phyloP scores from a whole-genome alignment of 306 rosid species.

The Pterocarpus santalinus region DNA sequence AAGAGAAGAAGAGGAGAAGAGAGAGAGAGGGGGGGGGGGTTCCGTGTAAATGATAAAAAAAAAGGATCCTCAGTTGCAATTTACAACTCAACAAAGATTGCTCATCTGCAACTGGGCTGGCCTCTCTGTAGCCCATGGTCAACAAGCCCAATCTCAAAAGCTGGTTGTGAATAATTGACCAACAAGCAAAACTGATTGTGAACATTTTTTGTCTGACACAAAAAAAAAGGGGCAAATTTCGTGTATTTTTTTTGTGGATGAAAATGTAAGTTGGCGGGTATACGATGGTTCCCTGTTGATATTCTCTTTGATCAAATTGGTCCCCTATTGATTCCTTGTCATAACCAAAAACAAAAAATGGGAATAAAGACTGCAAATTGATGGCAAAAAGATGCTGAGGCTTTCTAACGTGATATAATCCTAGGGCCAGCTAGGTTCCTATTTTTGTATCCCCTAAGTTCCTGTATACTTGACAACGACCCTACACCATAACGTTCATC shows the following conservation, averaged over 20 bases:
- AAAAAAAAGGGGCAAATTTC: too few relatives aligned
- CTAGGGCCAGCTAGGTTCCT: background rate
- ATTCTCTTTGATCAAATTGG: background rate
- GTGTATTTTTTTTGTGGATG: background rate
- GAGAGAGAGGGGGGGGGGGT: too few relatives aligned
- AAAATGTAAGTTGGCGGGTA: background rate
- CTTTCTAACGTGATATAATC: background rate
- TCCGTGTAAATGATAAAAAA: too few relatives aligned
- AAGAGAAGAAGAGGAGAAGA: too few relatives aligned
- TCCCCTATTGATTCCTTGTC: background rate
- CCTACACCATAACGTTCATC: background rate
- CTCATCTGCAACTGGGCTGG: too few relatives aligned
- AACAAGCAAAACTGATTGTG: too few relatives aligned
- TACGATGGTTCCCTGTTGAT: background rate
- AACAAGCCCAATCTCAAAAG: background rate
- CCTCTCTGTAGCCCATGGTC: background rate
- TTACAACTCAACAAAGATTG: too few relatives aligned
- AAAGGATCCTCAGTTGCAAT: too few relatives aligned
- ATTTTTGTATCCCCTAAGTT: background rate
- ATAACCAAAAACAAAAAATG: background rate
- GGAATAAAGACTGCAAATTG: background rate
- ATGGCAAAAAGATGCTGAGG: constrained; percentile 4
- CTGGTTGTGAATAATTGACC: background rate
- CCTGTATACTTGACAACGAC: background rate
- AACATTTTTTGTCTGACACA: too few relatives aligned